Evolutionary conservation across 1,284 basidiomycete genomes (phyloP), one percentile per base, ranked within the genome.

Genomic region (Anthracocystis setariae): DNA sequence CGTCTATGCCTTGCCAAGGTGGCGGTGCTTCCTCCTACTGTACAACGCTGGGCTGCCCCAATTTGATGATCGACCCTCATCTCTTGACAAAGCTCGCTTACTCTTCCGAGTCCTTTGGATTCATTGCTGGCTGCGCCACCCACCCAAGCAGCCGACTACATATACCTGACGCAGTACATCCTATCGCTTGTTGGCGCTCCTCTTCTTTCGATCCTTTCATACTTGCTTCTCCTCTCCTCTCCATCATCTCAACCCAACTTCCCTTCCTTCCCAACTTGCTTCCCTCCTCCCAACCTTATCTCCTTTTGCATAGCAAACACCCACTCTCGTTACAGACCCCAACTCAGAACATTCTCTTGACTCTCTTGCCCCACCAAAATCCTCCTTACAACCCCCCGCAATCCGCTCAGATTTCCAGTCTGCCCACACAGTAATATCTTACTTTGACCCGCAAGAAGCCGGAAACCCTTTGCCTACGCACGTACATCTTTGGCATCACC

Each of bases 321-420:
- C 48, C 33, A 58, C 57, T 39, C 47, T 55, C 56, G 51, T 48
- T 50, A 48, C 49, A 21, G 44, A 46, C 23, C 43, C 60, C 53
- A 57, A 63, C 53, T 63, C 40, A 43, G 43, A 63, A 55, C 63
- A 44, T 24, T 46, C 62, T 55, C 48, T 57, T 47, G 23, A 21
- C 9, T 21, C n/a, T 29, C 15, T 12, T 33, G 40, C 24, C 48
- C 50, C 54, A 55, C 46, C 52, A 27, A n/a, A 17, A 13, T 27
- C 18, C 23, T 17, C 46, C 21, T 44, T 21, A 27, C 49, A 50
- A 44, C 29, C 35, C 18, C 7, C 15, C 40, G 12, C 29, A 12
- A n/a, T n/a, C n/a, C n/a, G n/a, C n/a, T n/a, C n/a, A n/a, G n/a
- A n/a, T n/a, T n/a, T n/a, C n/a, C n/a, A n/a, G n/a, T n/a, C 18